These are phyloP conservation scores for Achaetomiella virescens DNA, from an alignment of 495 filamentous ascomycete genomes.

Conservation along the genomic window DNA sequence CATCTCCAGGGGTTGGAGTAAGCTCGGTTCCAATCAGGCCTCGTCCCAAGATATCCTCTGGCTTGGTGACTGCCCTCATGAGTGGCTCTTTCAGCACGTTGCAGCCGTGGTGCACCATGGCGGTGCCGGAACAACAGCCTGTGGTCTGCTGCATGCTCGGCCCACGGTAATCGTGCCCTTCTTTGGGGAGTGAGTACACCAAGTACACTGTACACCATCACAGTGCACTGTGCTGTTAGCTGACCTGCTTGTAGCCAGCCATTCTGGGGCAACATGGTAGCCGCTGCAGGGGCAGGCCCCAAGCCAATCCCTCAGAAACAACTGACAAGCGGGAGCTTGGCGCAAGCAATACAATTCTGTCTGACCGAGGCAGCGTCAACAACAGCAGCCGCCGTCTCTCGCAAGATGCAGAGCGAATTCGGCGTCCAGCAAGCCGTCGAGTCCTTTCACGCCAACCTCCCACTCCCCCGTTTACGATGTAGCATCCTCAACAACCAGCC, in stretches of 20 bases:
- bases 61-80: conserved; percentile 70
- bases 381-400: conserved; percentile 51
- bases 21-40: conserved; percentile 58
- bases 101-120: conserved; percentile 74
- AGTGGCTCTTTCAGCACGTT: conserved; percentile 72
- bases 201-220: no score
- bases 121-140: conserved; percentile 73
- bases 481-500: no score
- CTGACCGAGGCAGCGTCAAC: conserved; percentile 48
- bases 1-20: conserved; percentile 75
- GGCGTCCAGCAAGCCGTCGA: conserved; percentile 37
- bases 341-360: conserved; percentile 51
- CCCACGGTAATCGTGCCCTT: conserved; percentile 75
- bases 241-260: conserved; percentile 42
- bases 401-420: conserved; percentile 54
- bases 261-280: conserved; percentile 78
- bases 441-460: no score
- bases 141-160: conserved; percentile 57
- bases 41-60: conserved; percentile 59
- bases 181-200: conserved; percentile 55
- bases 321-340: conserved; percentile 54
- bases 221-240: no score
- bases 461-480: no score
- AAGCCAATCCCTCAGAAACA: conserved; percentile 61
- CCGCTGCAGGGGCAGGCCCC: conserved; percentile 64